Evolutionary conservation across 768 basidiomycete genomes (phyloP).

Genomic region (Boletus insuetus): DNA sequence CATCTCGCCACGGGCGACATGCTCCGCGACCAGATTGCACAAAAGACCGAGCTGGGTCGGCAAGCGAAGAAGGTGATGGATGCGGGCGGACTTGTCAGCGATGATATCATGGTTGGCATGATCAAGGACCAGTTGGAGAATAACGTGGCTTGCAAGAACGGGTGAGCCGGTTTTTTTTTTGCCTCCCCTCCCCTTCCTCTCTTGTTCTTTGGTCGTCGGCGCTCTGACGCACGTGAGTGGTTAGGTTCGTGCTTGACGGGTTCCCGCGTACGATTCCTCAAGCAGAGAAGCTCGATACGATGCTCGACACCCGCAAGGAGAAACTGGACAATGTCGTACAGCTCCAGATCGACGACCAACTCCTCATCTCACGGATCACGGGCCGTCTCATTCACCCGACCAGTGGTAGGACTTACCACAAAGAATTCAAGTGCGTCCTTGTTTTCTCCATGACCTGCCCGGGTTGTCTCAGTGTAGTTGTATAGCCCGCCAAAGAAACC

Average conservation of each 20-base stretch:
- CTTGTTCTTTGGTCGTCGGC: no score
- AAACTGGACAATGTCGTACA: conserved; percentile 91
- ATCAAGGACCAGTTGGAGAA: conserved; percentile 93
- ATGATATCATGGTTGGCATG: conserved; percentile 98
- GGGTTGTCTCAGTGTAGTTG: conserved; percentile 7
- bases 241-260: conserved; percentile 97
- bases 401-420: conserved; percentile 92
- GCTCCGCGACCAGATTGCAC: conserved; percentile 89
- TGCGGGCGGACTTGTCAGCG: conserved; percentile 88
- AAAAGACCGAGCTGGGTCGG: conserved; percentile 84
- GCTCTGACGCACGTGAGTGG: neutral
- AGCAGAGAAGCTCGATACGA: conserved; percentile 91
- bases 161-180: conserved; percentile 52
- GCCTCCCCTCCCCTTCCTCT: no score
- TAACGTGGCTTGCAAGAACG: conserved; percentile 91
- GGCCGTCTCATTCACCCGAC: conserved; percentile 90
- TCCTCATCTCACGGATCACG: conserved; percentile 97
- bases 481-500: conserved; percentile 93
- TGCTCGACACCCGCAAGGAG: conserved; percentile 82
- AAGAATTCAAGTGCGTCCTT: conserved; percentile 82
- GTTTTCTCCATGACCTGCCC: neutral
- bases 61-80: conserved; percentile 99
- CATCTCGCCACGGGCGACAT: conserved; percentile 99
- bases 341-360: conserved; percentile 87
- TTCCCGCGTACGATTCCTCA: conserved; percentile 98